Evolutionary conservation across 345 rosid species (phyloP), one percentile per base, ranked within the genome.

Genomic region (Conringia planisiliqua): DNA sequence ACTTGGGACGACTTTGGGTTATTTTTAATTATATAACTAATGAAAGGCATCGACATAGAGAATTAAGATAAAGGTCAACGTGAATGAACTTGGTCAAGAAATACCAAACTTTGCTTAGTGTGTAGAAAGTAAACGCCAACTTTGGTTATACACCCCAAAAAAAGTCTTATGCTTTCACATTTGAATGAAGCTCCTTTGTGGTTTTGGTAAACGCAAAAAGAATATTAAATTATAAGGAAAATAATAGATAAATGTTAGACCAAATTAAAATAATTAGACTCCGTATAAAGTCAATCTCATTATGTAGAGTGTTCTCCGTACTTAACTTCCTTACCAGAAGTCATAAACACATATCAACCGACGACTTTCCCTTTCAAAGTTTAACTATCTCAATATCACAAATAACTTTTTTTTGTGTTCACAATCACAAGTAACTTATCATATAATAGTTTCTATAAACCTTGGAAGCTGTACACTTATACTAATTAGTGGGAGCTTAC

Each of bases 141-240:
- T 72, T 71, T 66, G 11, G 73, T 65, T 59, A 7, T 71, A 50
- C 58, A 59, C 39, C 73, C 69, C 36, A 29, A 32, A 66, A 27
- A 71, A 71, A 65, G 77, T 72, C 77, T 51, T 58, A 60, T 22
- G 81, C 73, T 66, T 78, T 71, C 81, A 78, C 65, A 78, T 72
- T 78, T 78, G 39, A 52, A 68, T 20, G 24, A 50, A 61, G 61
- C 68, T 50, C 62, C 16, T 22, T 60, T 51, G 57, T 11, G 70
- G 64, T 16, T 61, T 61, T 0, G 70, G 70, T 68, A 52, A 62
- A 52, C 57, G 54, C 62, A 42, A 33, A 58, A 43, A 43, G 39
- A 69, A 43, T 61, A 62, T 32, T 68, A 10, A 69, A 67, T 27
- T 35, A 39, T 46, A 52, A 13, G 12, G 8, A 54, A 66, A 20